A percentile compares a stretch with the other conserved stretches of the same genome.
Evolutionary conservation across 169 alveolate species (phyloP).

Genomic region (Plasmodium gonderi): DNA sequence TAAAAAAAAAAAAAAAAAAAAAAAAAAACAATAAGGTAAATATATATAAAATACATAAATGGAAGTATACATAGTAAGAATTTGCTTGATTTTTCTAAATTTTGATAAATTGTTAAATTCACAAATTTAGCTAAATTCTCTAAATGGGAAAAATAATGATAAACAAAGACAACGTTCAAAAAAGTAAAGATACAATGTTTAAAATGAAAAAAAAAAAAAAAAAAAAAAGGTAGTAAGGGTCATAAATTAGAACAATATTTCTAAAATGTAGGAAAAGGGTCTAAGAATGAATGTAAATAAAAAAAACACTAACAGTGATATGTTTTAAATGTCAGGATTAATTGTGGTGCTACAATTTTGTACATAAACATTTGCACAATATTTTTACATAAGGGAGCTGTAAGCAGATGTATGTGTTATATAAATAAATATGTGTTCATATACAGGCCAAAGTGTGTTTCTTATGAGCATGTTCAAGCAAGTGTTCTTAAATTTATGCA

Average conservation of each 20-base stretch:
- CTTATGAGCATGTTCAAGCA: not conserved
- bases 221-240: not conserved
- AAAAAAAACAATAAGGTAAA: not conserved
- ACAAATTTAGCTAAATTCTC: not conserved
- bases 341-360: not conserved
- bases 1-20: not conserved
- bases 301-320: not conserved
- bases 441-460: not conserved
- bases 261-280: not conserved
- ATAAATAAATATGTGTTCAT: not conserved
- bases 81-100: not conserved
- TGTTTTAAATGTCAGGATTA: not conserved
- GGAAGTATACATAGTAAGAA: too few relatives aligned
- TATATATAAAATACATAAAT: too few relatives aligned
- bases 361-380: constrained; percentile 1
- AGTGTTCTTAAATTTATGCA: not conserved
- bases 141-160: not conserved
- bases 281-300: not conserved
- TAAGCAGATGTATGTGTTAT: not conserved
- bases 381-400: not conserved
- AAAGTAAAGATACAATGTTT: not conserved
- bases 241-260: not conserved
- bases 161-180: not conserved
- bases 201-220: not conserved
- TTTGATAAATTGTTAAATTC: too few relatives aligned